phyloP scores from a whole-genome alignment of 129 eudicot genomes.

The Flaveria ramosissima region DNA sequence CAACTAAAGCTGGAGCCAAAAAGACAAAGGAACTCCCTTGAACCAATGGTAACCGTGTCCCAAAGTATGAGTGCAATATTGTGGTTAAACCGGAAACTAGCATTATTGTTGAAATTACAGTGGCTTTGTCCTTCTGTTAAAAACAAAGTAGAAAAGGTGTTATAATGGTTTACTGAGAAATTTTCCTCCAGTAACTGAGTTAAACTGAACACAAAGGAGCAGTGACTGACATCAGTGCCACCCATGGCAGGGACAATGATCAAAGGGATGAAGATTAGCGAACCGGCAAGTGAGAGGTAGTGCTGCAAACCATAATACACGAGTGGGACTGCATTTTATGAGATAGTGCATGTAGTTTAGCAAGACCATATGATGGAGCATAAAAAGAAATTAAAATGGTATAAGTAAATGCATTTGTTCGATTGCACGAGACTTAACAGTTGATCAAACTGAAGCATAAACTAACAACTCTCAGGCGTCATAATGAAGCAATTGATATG shows the following conservation, averaged over 20 bases:
- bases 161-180: slow-evolving; percentile 10
- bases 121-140: slow-evolving; percentile 83
- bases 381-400: neutral
- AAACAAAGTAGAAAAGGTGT: slow-evolving; percentile 1
- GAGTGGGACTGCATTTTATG: slow-evolving; percentile 56
- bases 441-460: neutral
- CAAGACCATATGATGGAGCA: slow-evolving; percentile 4
- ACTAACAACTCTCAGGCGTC: neutral
- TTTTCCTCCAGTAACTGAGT: neutral
- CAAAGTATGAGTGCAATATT: slow-evolving; percentile 70
- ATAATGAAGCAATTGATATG: neutral
- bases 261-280: slow-evolving; percentile 77
- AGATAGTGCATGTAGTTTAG: neutral
- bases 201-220: slow-evolving; percentile 16
- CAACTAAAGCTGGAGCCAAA: slow-evolving; percentile 86
- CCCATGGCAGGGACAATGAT: slow-evolving; percentile 90
- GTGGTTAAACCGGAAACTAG: slow-evolving; percentile 85
- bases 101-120: slow-evolving; percentile 80
- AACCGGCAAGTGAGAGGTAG: slow-evolving; percentile 81
- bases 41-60: slow-evolving; percentile 93
- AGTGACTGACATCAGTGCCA: slow-evolving; percentile 79
- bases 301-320: slow-evolving; percentile 84
- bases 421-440: neutral
- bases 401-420: neutral
- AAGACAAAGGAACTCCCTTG: slow-evolving; percentile 98